These are phyloP conservation scores for Suillus subluteus DNA, from an alignment of 768 basidiomycete species.

Conservation along the genomic window DNA sequence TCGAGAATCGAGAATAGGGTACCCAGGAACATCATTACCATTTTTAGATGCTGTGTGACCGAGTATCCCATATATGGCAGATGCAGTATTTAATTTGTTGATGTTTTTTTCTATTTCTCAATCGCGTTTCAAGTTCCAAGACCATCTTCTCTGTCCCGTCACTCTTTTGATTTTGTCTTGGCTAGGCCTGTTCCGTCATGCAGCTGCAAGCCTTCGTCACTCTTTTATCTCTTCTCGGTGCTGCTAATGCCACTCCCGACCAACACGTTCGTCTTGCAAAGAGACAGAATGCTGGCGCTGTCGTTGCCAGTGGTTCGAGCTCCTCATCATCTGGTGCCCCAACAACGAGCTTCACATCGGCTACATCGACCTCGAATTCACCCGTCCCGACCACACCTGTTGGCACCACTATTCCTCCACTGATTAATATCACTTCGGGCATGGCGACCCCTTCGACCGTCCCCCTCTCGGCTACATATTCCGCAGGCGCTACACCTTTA, in stretches of 20 bases:
- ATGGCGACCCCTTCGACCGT: conserved; percentile 59
- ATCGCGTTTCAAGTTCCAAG: not conserved
- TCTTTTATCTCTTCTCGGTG: conserved; percentile 47
- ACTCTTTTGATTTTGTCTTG: conserved; percentile 17
- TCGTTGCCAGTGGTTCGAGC: conserved; percentile 6
- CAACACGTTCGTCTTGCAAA: conserved; percentile 43
- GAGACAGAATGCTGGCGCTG: conserved; percentile 33
- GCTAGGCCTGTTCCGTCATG: conserved; percentile 37
- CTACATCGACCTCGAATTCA: conserved; percentile 21
- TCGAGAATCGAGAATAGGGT: not conserved
- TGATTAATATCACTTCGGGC: conserved; percentile 61
- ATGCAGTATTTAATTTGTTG: not conserved
- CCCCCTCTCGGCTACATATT: conserved; percentile 53
- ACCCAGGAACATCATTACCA: not conserved
- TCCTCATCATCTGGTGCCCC: conserved; percentile 6
- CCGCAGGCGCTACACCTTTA: conserved; percentile 63
- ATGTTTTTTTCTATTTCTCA: conserved; percentile 5
- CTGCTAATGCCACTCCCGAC: conserved; percentile 39
- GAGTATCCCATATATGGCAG: not conserved
- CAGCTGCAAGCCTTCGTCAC: conserved; percentile 46
- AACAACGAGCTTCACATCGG: not conserved
- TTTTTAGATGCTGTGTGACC: not conserved
- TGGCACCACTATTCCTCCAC: conserved; percentile 56
- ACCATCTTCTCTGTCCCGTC: conserved; percentile 1
- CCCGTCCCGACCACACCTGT: conserved; percentile 33